phyloP scores from a whole-genome alignment of 2,329 filamentous ascomycete genomes.

The Colletotrichum navitas region DNA sequence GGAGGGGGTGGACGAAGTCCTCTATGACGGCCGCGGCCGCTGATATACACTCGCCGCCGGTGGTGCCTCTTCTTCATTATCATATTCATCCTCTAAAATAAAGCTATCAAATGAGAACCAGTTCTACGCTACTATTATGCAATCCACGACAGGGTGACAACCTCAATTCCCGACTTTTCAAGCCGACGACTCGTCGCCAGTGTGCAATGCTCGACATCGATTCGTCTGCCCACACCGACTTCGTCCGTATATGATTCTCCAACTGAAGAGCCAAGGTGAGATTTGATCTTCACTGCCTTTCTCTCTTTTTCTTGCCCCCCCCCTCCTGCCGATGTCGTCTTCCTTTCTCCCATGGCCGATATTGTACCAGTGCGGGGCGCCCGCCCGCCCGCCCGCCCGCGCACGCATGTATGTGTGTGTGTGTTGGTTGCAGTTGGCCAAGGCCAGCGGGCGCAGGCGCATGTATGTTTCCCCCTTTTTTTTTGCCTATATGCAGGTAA shows the following conservation, averaged over 20 bases:
- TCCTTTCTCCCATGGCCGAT: neutral
- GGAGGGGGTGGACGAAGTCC: neutral
- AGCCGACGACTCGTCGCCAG: neutral
- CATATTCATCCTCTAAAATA: neutral
- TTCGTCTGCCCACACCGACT: neutral
- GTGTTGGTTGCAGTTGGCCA: neutral
- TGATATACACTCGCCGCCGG: neutral
- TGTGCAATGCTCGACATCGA: neutral
- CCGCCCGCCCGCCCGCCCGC: neutral
- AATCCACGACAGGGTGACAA: neutral
- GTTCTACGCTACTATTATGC: neutral
- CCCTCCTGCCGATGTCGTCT: neutral
- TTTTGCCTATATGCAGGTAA: slow-evolving; percentile 7
- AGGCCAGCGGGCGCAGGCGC: neutral
- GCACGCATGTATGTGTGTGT: neutral
- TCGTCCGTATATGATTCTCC: neutral
- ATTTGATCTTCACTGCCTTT: neutral
- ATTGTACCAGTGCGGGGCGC: neutral
- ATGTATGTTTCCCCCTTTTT: no score
- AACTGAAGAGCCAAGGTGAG: neutral
- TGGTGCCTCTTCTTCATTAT: neutral
- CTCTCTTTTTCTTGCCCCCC: no score
- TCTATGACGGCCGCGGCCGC: neutral
- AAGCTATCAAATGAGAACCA: neutral
- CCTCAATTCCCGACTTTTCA: neutral